Base-by-base conservation (phyloP, 306 rosid species). In the Cyclanthera cordifolia region DNA sequence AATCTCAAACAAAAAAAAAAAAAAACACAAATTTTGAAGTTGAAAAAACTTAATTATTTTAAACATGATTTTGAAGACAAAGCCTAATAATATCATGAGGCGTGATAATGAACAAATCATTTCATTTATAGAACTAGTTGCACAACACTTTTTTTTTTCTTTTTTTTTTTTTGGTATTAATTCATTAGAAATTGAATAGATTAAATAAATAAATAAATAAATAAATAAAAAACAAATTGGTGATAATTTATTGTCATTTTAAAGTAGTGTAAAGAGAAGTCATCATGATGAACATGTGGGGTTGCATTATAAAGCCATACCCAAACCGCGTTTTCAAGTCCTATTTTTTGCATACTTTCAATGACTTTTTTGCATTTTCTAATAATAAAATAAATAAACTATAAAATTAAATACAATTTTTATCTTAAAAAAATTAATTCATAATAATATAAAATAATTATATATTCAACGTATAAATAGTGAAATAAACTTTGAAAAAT, bases 281-380 rank as follows among this genome's bases (percentile, higher is more conserved):
- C 20, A 64, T 41, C 1, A 46, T 47, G 55, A 66, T 66, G 54
- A 25, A 39, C 16, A 47, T 46, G 71, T 66, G 71, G 55, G 55
- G 55, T 66, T 66, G 54, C 20, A 64, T 41, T 19, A 47, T 43
- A 64, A 64, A 64, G 53, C 23, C 55, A 24, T 46, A 46, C n/a
- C n/a, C n/a, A n/a, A n/a, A n/a, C n/a, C 43, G 71, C 55, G 43
- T 21, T 66, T 66, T 66, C 71, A 47, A 66, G 54, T 16, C 23
- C 41, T 24, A 45, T 41, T 45, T 45, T 46, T 46, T 46, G 8
- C 41, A 46, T 41, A 47, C 71, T 25, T 45, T 46, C 54, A 47
- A 66, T 46, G 54, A 24, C 55, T 66, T 66, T 61, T 65, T 45
- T 45, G n/a, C n/a, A n/a, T n/a, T n/a, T n/a, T n/a, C n/a, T n/a